Evolutionary conservation across 2,329 filamentous ascomycete genomes (phyloP).

Genomic region (Penicillium italicum): DNA sequence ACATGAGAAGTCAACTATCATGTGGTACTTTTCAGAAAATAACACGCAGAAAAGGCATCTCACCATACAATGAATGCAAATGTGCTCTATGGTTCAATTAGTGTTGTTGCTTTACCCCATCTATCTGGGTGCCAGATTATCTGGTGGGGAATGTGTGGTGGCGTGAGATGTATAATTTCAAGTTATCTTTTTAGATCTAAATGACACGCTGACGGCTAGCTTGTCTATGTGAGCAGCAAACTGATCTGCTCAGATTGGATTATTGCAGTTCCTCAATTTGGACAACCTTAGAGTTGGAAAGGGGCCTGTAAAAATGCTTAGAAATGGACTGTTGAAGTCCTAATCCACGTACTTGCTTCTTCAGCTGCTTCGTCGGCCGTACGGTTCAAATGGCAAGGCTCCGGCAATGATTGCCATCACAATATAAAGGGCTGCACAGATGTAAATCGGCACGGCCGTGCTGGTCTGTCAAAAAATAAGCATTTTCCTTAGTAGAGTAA

Average conservation of each 20-base stretch:
- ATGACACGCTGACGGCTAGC: not conserved
- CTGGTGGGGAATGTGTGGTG: not conserved
- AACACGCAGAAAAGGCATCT: not conserved
- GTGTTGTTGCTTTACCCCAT: not conserved
- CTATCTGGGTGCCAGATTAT: not conserved
- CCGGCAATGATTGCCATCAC: slow-evolving; percentile 33
- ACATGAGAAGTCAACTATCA: too few relatives aligned
- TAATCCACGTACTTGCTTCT: not conserved
- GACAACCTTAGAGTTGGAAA: not conserved
- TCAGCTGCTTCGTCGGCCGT: slow-evolving; percentile 16
- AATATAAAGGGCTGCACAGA: slow-evolving; percentile 37
- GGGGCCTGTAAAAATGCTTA: not conserved
- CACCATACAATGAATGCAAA: not conserved
- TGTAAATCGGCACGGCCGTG: slow-evolving; percentile 37
- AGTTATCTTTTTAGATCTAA: not conserved
- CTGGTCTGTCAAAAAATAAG: slow-evolving; percentile 14
- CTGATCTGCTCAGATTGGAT: too few relatives aligned
- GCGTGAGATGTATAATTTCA: too few relatives aligned
- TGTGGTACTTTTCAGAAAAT: not conserved
- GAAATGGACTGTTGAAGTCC: not conserved
- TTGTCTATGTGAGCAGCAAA: too few relatives aligned
- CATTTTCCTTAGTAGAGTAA: not conserved
- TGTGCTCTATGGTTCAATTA: not conserved
- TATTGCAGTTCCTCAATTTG: not conserved
- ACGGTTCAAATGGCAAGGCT: slow-evolving; percentile 25